phyloP scores from a whole-genome alignment of 2,329 filamentous ascomycete genomes.

The Diplodia mutila region DNA sequence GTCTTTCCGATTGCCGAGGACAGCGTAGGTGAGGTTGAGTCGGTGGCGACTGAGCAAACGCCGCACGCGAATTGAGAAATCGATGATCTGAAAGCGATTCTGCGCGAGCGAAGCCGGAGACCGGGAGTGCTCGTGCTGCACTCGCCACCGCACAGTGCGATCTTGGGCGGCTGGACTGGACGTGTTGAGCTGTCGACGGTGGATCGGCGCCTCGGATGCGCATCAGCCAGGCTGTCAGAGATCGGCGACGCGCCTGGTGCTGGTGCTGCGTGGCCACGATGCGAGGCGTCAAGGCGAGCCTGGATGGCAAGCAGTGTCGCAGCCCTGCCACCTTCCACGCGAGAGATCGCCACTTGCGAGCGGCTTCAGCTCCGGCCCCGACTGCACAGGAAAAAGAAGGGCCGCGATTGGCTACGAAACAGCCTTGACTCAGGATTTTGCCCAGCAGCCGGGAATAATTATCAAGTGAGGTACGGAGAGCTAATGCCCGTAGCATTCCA shows the following conservation, averaged over 20 bases:
- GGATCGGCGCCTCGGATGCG: neutral
- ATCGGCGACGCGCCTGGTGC: neutral
- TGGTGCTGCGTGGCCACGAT: neutral
- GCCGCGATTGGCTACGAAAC: neutral
- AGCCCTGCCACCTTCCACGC: neutral
- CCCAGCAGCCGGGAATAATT: neutral
- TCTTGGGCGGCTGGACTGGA: neutral
- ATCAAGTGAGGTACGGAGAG: neutral
- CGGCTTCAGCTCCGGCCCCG: neutral
- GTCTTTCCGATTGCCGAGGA: too few species aligned
- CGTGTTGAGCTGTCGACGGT: neutral
- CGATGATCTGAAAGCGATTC: neutral
- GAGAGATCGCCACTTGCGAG: neutral
- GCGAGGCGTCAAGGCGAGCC: neutral
- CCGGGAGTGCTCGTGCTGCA: neutral
- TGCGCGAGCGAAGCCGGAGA: neutral
- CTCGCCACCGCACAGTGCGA: neutral
- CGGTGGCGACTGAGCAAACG: neutral
- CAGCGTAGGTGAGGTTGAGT: too few species aligned
- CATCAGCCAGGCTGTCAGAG: neutral
- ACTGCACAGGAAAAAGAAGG: neutral
- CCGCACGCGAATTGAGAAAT: neutral
- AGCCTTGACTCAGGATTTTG: neutral
- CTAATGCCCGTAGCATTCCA: neutral
- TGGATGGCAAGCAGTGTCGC: neutral